phyloP scores from a whole-genome alignment of 2,329 filamentous ascomycete genomes.

The Pseudogymnoascus sp. region DNA sequence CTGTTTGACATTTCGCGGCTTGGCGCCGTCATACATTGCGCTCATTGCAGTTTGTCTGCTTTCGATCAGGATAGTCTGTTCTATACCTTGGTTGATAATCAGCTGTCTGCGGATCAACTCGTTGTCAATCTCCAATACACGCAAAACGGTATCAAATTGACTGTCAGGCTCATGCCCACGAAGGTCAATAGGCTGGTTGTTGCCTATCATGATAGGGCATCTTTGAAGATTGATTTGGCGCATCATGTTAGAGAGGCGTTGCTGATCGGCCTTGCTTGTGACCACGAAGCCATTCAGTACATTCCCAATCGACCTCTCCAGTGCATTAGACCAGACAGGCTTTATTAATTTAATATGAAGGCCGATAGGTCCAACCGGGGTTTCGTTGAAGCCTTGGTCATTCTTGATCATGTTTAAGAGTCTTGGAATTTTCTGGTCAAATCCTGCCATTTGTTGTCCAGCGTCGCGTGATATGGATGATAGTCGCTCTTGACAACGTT shows the following conservation, averaged over 20 bases:
- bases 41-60: constrained; percentile 58
- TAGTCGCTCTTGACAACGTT: constrained; percentile 44
- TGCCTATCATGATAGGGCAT: constrained; percentile 59
- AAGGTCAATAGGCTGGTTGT: constrained; percentile 48
- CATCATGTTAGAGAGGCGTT: constrained; percentile 61
- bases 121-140: constrained; percentile 75
- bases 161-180: constrained; percentile 65
- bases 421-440: constrained; percentile 52
- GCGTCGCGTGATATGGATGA: constrained; percentile 47
- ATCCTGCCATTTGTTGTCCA: constrained; percentile 56
- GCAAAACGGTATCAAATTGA: constrained; percentile 68
- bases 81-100: constrained; percentile 74
- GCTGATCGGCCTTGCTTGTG: constrained; percentile 66
- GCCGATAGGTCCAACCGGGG: constrained; percentile 79
- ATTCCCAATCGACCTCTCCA: constrained; percentile 70
- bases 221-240: constrained; percentile 41
- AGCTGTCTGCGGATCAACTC: constrained; percentile 71
- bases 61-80: constrained; percentile 74
- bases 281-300: constrained; percentile 75
- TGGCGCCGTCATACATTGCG: constrained; percentile 57
- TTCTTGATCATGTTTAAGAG: constrained; percentile 62
- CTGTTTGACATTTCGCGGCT: constrained; percentile 60
- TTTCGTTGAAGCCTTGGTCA: constrained; percentile 61
- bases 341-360: constrained; percentile 68
- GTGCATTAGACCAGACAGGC: constrained; percentile 72